These are phyloP conservation scores for Mycena rebaudengoi DNA, from an alignment of 768 basidiomycete species.

Conservation along the genomic window DNA sequence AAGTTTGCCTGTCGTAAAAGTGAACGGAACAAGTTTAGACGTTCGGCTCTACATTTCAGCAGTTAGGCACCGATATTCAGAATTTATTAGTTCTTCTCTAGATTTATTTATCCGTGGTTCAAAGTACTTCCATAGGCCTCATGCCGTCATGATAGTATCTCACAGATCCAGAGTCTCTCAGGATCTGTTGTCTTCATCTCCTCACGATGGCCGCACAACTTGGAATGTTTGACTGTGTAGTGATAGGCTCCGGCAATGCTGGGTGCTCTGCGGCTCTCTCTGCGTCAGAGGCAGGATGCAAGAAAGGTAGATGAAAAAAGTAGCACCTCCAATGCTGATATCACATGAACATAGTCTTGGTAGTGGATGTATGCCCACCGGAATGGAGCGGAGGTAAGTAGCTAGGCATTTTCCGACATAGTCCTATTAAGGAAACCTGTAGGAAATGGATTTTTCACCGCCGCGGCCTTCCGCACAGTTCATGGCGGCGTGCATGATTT, in stretches of 20 bases:
- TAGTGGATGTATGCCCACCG: conserved; percentile 71
- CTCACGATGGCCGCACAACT: neutral
- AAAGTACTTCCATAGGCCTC: too few species aligned
- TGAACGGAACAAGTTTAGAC: neutral
- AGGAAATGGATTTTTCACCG: too few species aligned
- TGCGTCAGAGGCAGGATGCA: conserved; percentile 66
- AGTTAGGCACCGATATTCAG: too few species aligned
- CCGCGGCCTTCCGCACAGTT: conserved; percentile 57
- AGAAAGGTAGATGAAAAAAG: conserved; percentile 45
- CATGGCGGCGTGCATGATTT: conserved; percentile 70
- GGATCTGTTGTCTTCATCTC: neutral
- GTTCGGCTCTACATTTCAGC: too few species aligned
- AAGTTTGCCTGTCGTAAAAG: too few species aligned
- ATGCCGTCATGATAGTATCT: too few species aligned
- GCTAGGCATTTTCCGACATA: too few species aligned
- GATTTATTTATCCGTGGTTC: neutral
- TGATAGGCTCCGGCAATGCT: conserved; percentile 74
- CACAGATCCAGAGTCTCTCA: too few species aligned
- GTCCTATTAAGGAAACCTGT: too few species aligned
- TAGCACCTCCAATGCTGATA: neutral
- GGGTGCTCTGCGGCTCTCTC: conserved; percentile 72
- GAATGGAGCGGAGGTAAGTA: conserved; percentile 78
- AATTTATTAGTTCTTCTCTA: neutral
- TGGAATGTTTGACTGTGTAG: conserved; percentile 60
- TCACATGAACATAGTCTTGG: conserved; percentile 49